phyloP scores from a whole-genome alignment of 768 basidiomycete species.

The Dioszegia hungarica region DNA sequence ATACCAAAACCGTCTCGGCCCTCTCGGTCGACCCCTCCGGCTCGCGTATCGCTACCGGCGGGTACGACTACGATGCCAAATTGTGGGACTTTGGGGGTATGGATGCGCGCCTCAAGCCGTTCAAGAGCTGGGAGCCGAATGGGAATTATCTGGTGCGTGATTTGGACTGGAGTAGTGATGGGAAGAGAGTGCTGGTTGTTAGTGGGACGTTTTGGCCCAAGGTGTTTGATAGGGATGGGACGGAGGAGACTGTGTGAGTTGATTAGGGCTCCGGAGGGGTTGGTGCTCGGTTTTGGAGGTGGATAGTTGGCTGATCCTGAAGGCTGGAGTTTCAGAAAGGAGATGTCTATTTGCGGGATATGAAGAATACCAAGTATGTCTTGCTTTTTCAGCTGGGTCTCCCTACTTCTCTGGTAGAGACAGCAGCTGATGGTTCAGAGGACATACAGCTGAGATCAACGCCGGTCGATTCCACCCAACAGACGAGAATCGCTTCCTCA shows the following conservation, averaged over 20 bases:
- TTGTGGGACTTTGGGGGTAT: conserved; percentile 99
- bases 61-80: conserved; percentile 96
- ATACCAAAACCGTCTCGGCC: conserved; percentile 90
- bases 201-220: conserved; percentile 83
- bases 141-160: conserved; percentile 95
- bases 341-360: conserved; percentile 95
- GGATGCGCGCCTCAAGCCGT: conserved; percentile 80
- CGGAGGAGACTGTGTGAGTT: conserved; percentile 64
- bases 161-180: conserved; percentile 79
- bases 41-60: conserved; percentile 82
- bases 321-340: conserved; percentile 67
- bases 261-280: background rate
- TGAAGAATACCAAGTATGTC: conserved; percentile 93
- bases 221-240: conserved; percentile 85
- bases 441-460: conserved; percentile 87
- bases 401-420: too few relatives aligned
- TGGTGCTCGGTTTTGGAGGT: background rate
- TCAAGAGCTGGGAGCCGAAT: conserved; percentile 93
- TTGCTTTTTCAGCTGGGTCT: background rate
- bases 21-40: conserved; percentile 89
- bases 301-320: conserved; percentile 5
- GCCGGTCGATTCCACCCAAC: conserved; percentile 91
- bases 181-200: conserved; percentile 78
- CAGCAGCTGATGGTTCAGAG: conserved; percentile 55
- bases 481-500: conserved; percentile 76